Base-by-base conservation (phyloP, 2,329 filamentous ascomycete genomes). In the Monilinia vaccinii-corymbosi region DNA sequence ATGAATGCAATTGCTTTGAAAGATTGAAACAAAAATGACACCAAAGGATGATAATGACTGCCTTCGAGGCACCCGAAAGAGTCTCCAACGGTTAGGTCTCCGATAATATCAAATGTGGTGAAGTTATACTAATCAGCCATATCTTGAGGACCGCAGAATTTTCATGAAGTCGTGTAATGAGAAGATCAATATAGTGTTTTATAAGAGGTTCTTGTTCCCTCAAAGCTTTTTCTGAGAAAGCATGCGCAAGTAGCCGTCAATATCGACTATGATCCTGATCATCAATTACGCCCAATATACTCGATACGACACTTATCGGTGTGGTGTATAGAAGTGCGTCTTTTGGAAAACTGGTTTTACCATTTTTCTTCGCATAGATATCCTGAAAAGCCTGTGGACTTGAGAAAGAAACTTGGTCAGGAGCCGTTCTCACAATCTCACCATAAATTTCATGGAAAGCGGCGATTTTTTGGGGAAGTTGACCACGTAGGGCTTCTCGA, bases 41-140 rank as follows among this genome's bases (percentile, higher is more conserved):
- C 71, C 68, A 64, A 72, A 5, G 64, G 67, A 50, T 69, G 66
- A 25, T 62, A 67, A 42, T 51, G 55, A 64, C 69, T 70, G 44
- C 62, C 61, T 36, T 71, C 61, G 9, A 75, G 61, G 56, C 67
- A 70, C 9, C 67, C 66, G 62, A 75, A 76, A 2, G 73, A 70
- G 55, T 76, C 72, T 3, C 75, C 75, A 61, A 77, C 78, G 0
- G 75, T 71, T 40, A 78, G 69, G 59, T 77, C 75, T 25, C 74
- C 74, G 38, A 74, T 71, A 31, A 75, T 67, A 62, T 75, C 74
- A 63, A 75, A 74, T 4, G 73, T 69, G 3, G 68, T 60, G 59
- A 68, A 73, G 55, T 73, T 72, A 58, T 65, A 72, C 72, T 72
- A 74, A 56, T 68, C 61, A 16, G 62, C 66, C 65, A 74, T 68